Evolutionary conservation across 177 flowering plant species (phyloP).

Genomic region (Vitis hybrid): DNA sequence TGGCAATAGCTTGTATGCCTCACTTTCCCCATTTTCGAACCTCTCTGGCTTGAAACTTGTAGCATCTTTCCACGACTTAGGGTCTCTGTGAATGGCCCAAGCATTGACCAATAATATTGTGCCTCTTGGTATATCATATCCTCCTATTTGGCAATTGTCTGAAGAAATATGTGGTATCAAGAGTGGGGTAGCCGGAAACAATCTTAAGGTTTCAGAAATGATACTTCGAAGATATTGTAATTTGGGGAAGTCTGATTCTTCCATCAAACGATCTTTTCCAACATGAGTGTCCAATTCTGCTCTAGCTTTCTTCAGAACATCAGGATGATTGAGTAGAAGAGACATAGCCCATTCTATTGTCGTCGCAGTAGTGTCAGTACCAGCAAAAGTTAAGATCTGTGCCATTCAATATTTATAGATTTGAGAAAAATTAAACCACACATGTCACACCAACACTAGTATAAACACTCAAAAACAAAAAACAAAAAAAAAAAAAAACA

Average conservation of each 20-base stretch:
- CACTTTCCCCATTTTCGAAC: constrained; percentile 15
- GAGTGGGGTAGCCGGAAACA: constrained; percentile 41
- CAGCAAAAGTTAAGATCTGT: constrained; percentile 7
- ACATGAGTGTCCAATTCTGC: constrained; percentile 34
- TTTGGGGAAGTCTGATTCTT: constrained; percentile 37
- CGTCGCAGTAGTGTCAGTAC: constrained; percentile 33
- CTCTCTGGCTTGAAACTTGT: constrained; percentile 42
- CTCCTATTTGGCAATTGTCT: constrained; percentile 4
- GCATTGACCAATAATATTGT: no score
- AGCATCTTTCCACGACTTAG: constrained; percentile 39
- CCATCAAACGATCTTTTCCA: constrained; percentile 20
- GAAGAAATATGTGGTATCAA: constrained; percentile 27
- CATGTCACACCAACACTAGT: no score
- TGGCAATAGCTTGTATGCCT: constrained; percentile 26
- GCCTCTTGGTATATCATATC: constrained; percentile 27
- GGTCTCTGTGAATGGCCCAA: constrained; percentile 38
- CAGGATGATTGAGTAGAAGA: constrained; percentile 38
- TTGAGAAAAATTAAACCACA: no score
- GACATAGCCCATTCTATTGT: constrained; percentile 58
- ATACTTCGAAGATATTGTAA: constrained; percentile 34
- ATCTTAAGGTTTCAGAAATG: constrained; percentile 36
- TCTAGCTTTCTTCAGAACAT: constrained; percentile 30
- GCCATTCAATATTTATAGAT: background rate
- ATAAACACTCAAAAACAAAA: no score
- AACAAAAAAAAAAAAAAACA: no score